phyloP scores from a whole-genome alignment of 164 flowering plant genomes.

The Sextonia rubra region DNA sequence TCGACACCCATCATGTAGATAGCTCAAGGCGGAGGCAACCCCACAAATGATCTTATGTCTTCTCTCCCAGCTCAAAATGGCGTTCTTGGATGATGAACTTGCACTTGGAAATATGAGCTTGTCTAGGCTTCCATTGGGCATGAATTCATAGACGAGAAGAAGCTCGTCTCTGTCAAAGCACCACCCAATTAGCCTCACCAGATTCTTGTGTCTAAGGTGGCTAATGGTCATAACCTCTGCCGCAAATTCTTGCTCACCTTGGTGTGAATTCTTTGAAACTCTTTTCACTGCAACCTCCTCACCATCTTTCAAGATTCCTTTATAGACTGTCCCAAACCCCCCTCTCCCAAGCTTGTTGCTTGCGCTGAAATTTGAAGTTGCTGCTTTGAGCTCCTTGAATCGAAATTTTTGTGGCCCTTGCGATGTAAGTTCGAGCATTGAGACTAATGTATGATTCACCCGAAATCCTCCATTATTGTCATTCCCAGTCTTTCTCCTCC shows the following conservation, averaged over 20 bases:
- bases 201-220: constrained; percentile 54
- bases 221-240: constrained; percentile 59
- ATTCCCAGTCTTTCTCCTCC: constrained; percentile 2
- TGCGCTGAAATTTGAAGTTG: constrained; percentile 45
- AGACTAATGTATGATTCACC: constrained; percentile 22
- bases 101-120: constrained; percentile 30
- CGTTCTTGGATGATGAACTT: background rate
- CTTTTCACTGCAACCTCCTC: constrained; percentile 55
- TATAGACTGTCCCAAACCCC: constrained; percentile 64
- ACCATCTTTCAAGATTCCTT: constrained; percentile 30
- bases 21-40: constrained; percentile 21
- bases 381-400: constrained; percentile 40
- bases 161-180: constrained; percentile 49
- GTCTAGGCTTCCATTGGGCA: constrained; percentile 66
- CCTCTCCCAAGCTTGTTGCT: constrained; percentile 58
- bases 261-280: constrained; percentile 30
- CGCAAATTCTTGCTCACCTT: constrained; percentile 53
- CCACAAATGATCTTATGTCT: constrained; percentile 33
- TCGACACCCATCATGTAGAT: constrained; percentile 25
- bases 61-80: constrained; percentile 37
- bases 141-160: constrained; percentile 57
- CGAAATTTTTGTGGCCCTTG: constrained; percentile 38
- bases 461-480: background rate
- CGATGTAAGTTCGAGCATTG: constrained; percentile 24
- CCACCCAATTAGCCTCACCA: constrained; percentile 61